A percentile compares a stretch with the other conserved stretches of the same genome.
These are phyloP conservation scores for Rhizopus microsporus DNA, from an alignment of 371 early-diverging fungal genomes.

Conservation along the genomic window DNA sequence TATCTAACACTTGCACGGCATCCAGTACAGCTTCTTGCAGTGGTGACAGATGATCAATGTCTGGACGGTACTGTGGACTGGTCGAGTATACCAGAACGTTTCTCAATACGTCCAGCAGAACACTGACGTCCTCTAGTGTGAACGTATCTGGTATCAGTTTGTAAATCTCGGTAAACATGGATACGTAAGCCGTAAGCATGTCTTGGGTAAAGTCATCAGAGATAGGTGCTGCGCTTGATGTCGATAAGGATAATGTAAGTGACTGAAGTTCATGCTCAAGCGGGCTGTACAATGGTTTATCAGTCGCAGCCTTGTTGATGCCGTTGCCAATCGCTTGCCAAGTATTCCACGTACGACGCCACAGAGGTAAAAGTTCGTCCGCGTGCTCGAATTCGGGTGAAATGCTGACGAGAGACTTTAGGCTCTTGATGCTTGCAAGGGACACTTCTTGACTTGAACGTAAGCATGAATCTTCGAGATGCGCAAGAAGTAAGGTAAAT, in stretches of 20 bases:
- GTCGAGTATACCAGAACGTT: constrained; percentile 56
- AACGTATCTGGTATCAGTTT: constrained; percentile 51
- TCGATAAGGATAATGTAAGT: constrained; percentile 40
- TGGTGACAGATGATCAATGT: constrained; percentile 55
- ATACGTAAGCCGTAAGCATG: constrained; percentile 68
- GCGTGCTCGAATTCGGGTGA: constrained; percentile 41
- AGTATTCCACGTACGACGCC: constrained; percentile 73
- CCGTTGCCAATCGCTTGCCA: constrained; percentile 80
- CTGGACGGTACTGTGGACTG: constrained; percentile 59
- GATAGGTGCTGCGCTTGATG: constrained; percentile 34
- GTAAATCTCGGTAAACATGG: constrained; percentile 68
- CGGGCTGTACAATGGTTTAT: not conserved
- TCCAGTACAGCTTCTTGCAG: constrained; percentile 64
- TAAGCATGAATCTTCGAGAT: constrained; percentile 73
- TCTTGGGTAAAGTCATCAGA: constrained; percentile 75
- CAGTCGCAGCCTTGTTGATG: constrained; percentile 26
- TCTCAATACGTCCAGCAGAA: constrained; percentile 58
- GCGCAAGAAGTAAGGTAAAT: constrained; percentile 71
- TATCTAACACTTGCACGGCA: constrained; percentile 42
- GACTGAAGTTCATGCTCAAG: constrained; percentile 32
- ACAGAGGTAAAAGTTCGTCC: constrained; percentile 43
- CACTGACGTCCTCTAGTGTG: constrained; percentile 55
- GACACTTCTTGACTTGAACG: constrained; percentile 78
- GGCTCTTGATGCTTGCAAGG: constrained; percentile 70
- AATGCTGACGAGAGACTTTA: constrained; percentile 58